Conservation (phyloP, 768 basidiomycete species). For the Rhodotorula paludigena region DNA sequence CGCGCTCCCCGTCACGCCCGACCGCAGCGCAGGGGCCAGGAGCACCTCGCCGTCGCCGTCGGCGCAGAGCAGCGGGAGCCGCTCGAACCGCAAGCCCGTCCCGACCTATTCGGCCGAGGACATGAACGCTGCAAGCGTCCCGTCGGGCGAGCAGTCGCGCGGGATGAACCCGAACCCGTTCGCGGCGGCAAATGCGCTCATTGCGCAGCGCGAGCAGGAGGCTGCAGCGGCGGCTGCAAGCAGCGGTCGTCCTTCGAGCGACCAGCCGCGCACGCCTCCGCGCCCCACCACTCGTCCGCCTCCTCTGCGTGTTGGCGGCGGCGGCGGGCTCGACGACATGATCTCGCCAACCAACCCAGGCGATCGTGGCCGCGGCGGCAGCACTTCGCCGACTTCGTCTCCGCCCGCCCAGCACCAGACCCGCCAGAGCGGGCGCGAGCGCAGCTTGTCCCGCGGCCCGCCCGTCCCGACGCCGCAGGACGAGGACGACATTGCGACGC, state of each 20-base stretch:
- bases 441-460: background rate
- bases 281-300: background rate
- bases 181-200: slow-evolving; percentile 5
- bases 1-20: too few relatives aligned
- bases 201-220: background rate
- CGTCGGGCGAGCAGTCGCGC: background rate
- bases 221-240: background rate
- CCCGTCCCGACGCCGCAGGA: background rate
- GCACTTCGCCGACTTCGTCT: slow-evolving; percentile 4
- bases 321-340: background rate
- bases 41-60: too few relatives aligned
- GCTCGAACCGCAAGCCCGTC: slow-evolving; percentile 33
- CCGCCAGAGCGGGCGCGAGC: background rate
- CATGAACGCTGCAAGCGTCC: background rate
- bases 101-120: slow-evolving; percentile 2
- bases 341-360: background rate
- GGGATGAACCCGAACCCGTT: slow-evolving; percentile 30
- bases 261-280: background rate
- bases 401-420: background rate
- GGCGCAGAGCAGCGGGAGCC: too few relatives aligned
- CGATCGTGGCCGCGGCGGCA: background rate
- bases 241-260: too few relatives aligned
- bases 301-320: background rate
- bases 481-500: slow-evolving; percentile 29
- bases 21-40: too few relatives aligned